Conservation (phyloP, 2,329 filamentous ascomycete genomes). For the Thielaviopsis ethacetica region DNA sequence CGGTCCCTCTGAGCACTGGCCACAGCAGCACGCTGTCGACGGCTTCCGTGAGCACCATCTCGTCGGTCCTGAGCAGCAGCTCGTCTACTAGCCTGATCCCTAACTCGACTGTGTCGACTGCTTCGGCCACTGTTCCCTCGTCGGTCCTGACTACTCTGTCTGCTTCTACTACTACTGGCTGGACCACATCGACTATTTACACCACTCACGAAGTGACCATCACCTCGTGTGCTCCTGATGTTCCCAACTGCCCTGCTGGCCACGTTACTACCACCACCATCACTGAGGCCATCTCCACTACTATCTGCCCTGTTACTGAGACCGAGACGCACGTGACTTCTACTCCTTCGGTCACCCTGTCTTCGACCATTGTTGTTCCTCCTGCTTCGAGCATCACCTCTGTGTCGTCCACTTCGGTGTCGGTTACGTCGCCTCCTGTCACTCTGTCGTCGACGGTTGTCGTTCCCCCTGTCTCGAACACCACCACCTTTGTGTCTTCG, state of each 20-base stretch:
- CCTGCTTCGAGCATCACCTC: neutral
- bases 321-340: neutral
- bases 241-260: conserved; percentile 12
- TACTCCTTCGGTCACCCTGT: neutral
- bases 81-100: neutral
- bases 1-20: neutral
- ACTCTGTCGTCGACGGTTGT: neutral
- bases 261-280: conserved; percentile 12
- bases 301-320: conserved; percentile 3
- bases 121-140: neutral
- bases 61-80: neutral
- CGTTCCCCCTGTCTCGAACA: neutral
- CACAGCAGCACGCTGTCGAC: neutral
- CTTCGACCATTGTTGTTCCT: neutral
- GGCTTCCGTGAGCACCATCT: neutral
- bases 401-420: neutral
- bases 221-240: conserved; percentile 12
- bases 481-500: neutral
- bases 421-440: neutral
- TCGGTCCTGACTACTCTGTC: neutral
- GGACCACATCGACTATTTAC: conserved; percentile 18
- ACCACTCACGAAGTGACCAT: conserved; percentile 16
- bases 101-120: neutral
- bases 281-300: conserved; percentile 14
- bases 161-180: neutral